A percentile compares a stretch with the other conserved stretches of the same genome.
These are phyloP conservation scores for Conringia planisiliqua DNA, from an alignment of 345 rosid species.

Conservation along the genomic window DNA sequence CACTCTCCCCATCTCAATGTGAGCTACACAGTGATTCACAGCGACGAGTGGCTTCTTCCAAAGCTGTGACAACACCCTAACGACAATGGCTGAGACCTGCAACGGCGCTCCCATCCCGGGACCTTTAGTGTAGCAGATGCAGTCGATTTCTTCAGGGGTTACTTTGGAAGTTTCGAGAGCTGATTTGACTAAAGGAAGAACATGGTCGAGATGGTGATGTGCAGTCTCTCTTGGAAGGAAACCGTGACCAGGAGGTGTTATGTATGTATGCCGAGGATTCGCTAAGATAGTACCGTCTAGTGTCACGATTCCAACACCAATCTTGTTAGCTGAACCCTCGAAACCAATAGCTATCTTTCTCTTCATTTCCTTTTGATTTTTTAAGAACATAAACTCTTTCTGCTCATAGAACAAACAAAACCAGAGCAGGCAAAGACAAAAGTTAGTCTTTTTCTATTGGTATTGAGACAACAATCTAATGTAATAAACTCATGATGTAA, in stretches of 20 bases:
- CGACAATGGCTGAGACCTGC: slow-evolving; percentile 73
- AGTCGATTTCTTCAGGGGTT: slow-evolving; percentile 72
- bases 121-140: slow-evolving; percentile 91
- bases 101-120: slow-evolving; percentile 98
- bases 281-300: slow-evolving; percentile 78
- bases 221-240: slow-evolving; percentile 96
- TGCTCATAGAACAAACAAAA: not conserved
- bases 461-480: not conserved
- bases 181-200: slow-evolving; percentile 74
- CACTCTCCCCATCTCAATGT: slow-evolving; percentile 96
- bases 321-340: slow-evolving; percentile 97
- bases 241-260: slow-evolving; percentile 96
- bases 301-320: slow-evolving; percentile 81
- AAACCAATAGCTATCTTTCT: slow-evolving; percentile 79
- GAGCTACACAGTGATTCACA: slow-evolving; percentile 96
- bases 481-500: not conserved
- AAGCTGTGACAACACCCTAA: slow-evolving; percentile 74
- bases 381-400: not conserved
- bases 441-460: not conserved
- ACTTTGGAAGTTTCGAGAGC: slow-evolving; percentile 61
- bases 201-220: slow-evolving; percentile 79
- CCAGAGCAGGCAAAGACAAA: not conserved
- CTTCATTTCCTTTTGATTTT: slow-evolving; percentile 42
- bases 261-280: slow-evolving; percentile 93
- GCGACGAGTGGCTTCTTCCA: slow-evolving; percentile 92